phyloP scores from a whole-genome alignment of 2,329 filamentous ascomycete genomes.

The Neopestalotiopsis sp. region DNA sequence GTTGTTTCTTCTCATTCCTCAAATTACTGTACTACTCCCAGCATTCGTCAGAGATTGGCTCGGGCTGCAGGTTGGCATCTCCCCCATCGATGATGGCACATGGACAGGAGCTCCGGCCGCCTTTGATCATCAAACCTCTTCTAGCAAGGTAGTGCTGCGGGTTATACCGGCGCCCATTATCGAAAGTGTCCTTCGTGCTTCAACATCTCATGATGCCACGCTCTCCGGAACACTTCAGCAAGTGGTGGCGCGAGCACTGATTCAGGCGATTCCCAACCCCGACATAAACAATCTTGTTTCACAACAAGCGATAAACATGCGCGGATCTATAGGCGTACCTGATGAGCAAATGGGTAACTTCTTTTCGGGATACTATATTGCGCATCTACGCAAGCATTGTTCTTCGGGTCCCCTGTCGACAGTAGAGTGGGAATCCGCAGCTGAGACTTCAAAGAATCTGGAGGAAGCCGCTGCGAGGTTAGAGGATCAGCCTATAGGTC shows the following conservation, averaged over 20 bases:
- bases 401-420: conserved; percentile 19
- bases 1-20: conserved; percentile 46
- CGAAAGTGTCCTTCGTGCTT: conserved; percentile 32
- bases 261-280: conserved; percentile 31
- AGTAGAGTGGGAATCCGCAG: conserved; percentile 41
- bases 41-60: conserved; percentile 36
- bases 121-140: conserved; percentile 31
- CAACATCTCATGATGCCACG: conserved; percentile 41
- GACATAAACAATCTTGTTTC: conserved; percentile 41
- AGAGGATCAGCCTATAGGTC: conserved; percentile 40
- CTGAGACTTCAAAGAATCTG: conserved; percentile 37
- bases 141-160: conserved; percentile 38
- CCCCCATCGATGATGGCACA: conserved; percentile 34
- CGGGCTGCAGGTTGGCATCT: conserved; percentile 36
- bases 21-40: conserved; percentile 45
- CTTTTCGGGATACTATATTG: conserved; percentile 35
- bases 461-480: conserved; percentile 33
- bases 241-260: conserved; percentile 44
- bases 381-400: conserved; percentile 25
- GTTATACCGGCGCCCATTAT: conserved; percentile 37
- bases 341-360: conserved; percentile 43
- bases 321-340: conserved; percentile 37
- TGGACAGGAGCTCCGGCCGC: conserved; percentile 39
- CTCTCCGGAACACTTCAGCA: conserved; percentile 48
- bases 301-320: conserved; percentile 47